These are phyloP conservation scores for Puccinia coronata DNA, from an alignment of 1,284 basidiomycete species.

Conservation along the genomic window DNA sequence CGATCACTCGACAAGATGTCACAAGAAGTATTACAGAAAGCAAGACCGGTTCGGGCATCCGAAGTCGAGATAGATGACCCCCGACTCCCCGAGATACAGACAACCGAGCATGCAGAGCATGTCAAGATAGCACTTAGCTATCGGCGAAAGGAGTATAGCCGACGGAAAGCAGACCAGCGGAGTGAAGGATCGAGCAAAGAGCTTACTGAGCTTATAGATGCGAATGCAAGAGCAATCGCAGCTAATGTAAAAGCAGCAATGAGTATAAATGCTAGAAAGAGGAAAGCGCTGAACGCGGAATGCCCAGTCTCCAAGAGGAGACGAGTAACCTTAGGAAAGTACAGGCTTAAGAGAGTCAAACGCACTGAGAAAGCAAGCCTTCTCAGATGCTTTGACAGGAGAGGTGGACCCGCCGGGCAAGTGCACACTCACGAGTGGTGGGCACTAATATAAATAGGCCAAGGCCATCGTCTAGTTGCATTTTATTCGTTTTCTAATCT, in stretches of 20 bases:
- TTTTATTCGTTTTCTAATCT: neutral
- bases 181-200: constrained; percentile 5
- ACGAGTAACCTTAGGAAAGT: neutral
- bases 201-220: neutral
- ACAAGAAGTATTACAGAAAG: too few species aligned
- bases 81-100: neutral
- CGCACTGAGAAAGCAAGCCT: constrained; percentile 13
- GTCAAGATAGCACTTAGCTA: neutral
- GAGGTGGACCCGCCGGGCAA: neutral
- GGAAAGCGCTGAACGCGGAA: neutral
- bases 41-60: too few species aligned
- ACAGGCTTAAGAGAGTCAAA: neutral
- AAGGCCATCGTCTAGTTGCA: neutral
- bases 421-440: constrained; percentile 20
- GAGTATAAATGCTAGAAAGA: neutral
- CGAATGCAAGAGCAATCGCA: neutral
- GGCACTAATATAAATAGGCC: neutral
- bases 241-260: neutral
- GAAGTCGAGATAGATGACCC: too few species aligned
- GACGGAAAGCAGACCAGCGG: neutral
- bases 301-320: neutral
- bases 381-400: constrained; percentile 10
- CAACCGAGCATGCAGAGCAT: neutral
- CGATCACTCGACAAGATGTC: too few species aligned
- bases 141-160: too few species aligned